Conservation (phyloP, 768 basidiomycete species). For the Pholiota conissans region DNA sequence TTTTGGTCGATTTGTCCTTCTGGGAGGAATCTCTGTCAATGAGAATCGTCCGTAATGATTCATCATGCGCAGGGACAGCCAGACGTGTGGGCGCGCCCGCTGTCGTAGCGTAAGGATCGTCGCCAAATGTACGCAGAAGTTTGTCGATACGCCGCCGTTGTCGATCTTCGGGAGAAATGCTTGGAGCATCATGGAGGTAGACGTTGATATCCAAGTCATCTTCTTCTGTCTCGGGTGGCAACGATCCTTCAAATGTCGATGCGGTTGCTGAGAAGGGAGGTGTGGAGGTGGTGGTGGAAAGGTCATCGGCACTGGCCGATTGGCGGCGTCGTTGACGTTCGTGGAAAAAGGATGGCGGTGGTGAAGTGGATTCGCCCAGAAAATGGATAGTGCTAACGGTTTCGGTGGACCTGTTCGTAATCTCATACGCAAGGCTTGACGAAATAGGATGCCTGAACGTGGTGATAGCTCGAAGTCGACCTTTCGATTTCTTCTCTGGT, state of each 20-base stretch:
- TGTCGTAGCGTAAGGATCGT: slow-evolving; percentile 2
- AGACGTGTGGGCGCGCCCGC: not conserved
- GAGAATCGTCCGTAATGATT: not conserved
- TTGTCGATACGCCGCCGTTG: slow-evolving; percentile 22
- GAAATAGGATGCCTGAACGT: slow-evolving; percentile 9
- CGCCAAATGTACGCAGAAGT: slow-evolving; percentile 28
- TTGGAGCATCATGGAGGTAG: not conserved
- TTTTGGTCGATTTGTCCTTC: slow-evolving; percentile 10
- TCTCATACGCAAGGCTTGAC: slow-evolving; percentile 5
- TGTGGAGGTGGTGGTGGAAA: not conserved
- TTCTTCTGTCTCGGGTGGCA: not conserved
- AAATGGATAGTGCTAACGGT: slow-evolving; percentile 21
- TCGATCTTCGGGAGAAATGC: slow-evolving; percentile 2
- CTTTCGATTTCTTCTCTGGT: not conserved
- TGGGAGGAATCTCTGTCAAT: not conserved
- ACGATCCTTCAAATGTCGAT: slow-evolving; percentile 9
- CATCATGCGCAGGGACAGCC: not conserved
- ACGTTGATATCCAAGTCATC: slow-evolving; percentile 8
- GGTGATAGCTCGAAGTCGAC: not conserved
- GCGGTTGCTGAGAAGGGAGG: slow-evolving; percentile 8
- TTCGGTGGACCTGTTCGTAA: slow-evolving; percentile 9
- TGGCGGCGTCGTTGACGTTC: not conserved
- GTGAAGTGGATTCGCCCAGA: slow-evolving; percentile 10
- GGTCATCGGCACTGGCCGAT: not conserved
- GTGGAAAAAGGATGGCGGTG: slow-evolving; percentile 13